Percentiles rank a stretch among this genome's conserved stretches.
Conservation (phyloP, 75 land plant species). For the Picea sitchensis region DNA sequence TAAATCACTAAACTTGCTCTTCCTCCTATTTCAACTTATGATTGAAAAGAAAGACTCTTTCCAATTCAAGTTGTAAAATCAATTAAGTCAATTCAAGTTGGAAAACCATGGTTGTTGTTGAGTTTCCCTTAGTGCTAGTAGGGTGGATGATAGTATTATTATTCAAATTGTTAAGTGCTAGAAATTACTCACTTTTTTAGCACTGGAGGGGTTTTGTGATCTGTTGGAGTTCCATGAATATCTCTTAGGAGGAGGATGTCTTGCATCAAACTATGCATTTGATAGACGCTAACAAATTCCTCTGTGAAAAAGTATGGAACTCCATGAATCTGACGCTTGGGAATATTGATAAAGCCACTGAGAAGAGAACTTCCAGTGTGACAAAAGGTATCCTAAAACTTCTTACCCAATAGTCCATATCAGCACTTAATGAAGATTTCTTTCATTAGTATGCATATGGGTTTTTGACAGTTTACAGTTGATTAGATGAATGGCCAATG, state of each 20-base stretch:
- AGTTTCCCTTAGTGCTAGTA: no score
- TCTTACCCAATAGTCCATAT: constrained; percentile 76
- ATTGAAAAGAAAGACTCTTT: no score
- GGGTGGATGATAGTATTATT: no score
- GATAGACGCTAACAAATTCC: constrained; percentile 59
- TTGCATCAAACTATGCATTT: constrained; percentile 63
- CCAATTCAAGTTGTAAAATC: no score
- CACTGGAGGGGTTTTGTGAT: constrained; percentile 22
- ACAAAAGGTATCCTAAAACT: constrained; percentile 49
- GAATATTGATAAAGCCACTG: constrained; percentile 53
- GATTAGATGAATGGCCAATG: no score
- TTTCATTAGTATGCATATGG: no score
- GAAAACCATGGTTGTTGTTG: no score
- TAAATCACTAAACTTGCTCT: no score
- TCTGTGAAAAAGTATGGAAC: constrained; percentile 73
- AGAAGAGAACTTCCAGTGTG: constrained; percentile 31
- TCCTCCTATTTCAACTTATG: no score
- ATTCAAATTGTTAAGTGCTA: no score
- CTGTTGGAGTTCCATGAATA: constrained; percentile 17
- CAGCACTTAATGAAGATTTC: not conserved
- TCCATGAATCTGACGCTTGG: constrained; percentile 55
- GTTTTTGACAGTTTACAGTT: no score
- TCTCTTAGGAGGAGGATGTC: constrained; percentile 40
- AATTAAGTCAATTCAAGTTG: no score
- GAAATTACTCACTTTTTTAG: constrained; percentile 29